Evolutionary conservation across 2,329 filamentous ascomycete genomes (phyloP), one percentile per base, ranked within the genome.

Genomic region (Drechslerella stenobrocha): DNA sequence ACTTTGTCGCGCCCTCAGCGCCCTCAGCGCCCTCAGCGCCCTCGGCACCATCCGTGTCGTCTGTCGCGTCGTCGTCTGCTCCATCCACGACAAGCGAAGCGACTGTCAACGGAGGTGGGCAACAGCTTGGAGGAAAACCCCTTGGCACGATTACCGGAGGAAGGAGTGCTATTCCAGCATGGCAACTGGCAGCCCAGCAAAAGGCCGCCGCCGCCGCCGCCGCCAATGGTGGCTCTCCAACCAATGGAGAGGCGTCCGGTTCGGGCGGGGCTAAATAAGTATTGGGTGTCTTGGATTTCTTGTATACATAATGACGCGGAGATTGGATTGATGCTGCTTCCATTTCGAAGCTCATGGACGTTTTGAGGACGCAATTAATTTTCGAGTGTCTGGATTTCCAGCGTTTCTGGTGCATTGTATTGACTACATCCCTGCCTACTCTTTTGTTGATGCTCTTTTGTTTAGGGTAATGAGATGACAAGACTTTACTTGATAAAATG

Each of bases 161-260:
- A 22, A 70, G 70, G 20, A 56, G 79, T 2, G 77, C 78, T 0
- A 82, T 82, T 47, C 81, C 81, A 3, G 78, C 77, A 3, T 82
- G 81, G 81, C 81, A 82, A 72, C 76, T 82, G 75, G 77, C 77
- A 3, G 80, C 80, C 0, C 64, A 69, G 40, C 63, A 67, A 47
- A 67, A 67, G 28, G 63, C 63, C 1, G 63, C 57, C 15, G 61
- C 53, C 0, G 63, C 63, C 1, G 78, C 79, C 30, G 70, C 63
- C 3, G 72, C 72, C n/a, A n/a, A n/a, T 24, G 47, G 42, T 11
- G 5, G 5, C 4, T 24, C 55, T 13, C 45, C 64, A 4, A 22
- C 66, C 6, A 59, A 55, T 42, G 61, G 53, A 26, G 60, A 66
- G 52, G 32, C 44, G 6, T 57, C 60, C 15, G 51, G 51, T 42